Percentiles rank a stretch among this genome's conserved stretches.
Conservation (phyloP, 2,329 filamentous ascomycete genomes). For the Knoxdaviesia capensis region DNA sequence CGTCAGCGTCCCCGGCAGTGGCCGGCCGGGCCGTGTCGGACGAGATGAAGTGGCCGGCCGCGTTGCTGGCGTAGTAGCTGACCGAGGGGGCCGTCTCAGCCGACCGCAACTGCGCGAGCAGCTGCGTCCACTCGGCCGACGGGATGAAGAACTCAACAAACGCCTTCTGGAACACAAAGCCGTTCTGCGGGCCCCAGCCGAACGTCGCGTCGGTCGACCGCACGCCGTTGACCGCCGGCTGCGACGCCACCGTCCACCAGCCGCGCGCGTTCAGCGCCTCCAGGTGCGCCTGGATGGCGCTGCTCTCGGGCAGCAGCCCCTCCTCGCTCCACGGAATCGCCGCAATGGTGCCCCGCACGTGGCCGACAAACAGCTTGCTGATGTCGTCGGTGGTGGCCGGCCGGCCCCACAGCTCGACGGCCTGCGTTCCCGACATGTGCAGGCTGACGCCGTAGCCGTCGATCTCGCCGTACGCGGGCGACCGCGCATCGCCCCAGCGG, state of each 20-base stretch:
- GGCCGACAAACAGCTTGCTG: constrained; percentile 57
- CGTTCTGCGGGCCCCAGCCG: constrained; percentile 82
- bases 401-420: constrained; percentile 67
- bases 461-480: constrained; percentile 86
- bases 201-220: constrained; percentile 59
- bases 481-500: constrained; percentile 81
- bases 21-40: constrained; percentile 25
- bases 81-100: constrained; percentile 44
- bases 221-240: constrained; percentile 80
- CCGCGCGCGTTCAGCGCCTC: constrained; percentile 58
- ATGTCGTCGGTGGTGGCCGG: constrained; percentile 55
- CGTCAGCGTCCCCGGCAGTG: constrained; percentile 13
- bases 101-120: constrained; percentile 41
- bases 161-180: constrained; percentile 94
- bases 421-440: constrained; percentile 72
- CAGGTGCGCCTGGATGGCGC: constrained; percentile 57
- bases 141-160: constrained; percentile 95
- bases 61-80: constrained; percentile 76
- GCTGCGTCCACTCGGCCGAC: constrained; percentile 43
- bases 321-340: constrained; percentile 93
- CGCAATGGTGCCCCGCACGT: constrained; percentile 58
- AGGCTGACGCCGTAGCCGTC: constrained; percentile 96
- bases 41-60: constrained; percentile 55
- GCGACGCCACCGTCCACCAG: constrained; percentile 93
- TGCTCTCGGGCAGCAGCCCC: constrained; percentile 64